Conservation (phyloP, 495 filamentous ascomycete species). For the Amorphotheca resinae region DNA sequence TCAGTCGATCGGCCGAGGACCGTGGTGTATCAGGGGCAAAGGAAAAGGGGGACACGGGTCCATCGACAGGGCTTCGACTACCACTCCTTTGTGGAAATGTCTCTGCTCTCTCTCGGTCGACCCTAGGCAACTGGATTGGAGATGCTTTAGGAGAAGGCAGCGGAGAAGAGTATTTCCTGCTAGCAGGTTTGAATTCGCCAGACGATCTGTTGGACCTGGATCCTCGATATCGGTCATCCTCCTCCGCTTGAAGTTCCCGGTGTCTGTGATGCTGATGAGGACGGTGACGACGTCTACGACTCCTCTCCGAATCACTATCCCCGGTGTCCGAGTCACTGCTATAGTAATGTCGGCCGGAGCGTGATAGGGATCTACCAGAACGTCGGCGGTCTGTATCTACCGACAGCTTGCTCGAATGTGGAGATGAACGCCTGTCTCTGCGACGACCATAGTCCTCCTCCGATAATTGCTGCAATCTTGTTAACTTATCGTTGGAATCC, state of each 20-base stretch:
- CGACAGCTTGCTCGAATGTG: not conserved
- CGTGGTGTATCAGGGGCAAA: conserved; percentile 7
- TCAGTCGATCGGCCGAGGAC: conserved; percentile 6
- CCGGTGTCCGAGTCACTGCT: conserved; percentile 18
- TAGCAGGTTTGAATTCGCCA: conserved; percentile 5
- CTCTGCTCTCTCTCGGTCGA: conserved; percentile 10
- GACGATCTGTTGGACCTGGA: conserved; percentile 13
- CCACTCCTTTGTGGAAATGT: conserved; percentile 5
- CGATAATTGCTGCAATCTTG: conserved; percentile 12
- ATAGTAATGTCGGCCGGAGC: conserved; percentile 6
- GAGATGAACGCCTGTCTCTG: conserved; percentile 6
- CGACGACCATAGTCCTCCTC: conserved; percentile 7
- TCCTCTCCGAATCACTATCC: conserved; percentile 13
- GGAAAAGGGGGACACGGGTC: conserved; percentile 13
- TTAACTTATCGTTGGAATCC: conserved; percentile 12
- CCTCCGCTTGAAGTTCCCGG: not conserved
- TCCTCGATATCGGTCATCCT: conserved; percentile 4
- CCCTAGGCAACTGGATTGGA: conserved; percentile 10
- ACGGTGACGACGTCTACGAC: conserved; percentile 2
- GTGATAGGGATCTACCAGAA: conserved; percentile 11
- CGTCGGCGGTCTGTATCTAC: conserved; percentile 1
- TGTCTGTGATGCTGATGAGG: not conserved
- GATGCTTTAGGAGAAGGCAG: conserved; percentile 18
- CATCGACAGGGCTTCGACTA: conserved; percentile 1
- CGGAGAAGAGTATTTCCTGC: conserved; percentile 10